Percentiles rank a stretch among this genome's conserved stretches.
phyloP scores from a whole-genome alignment of 192 early-diverging fungal genomes.

The Podochytrium sp. region DNA sequence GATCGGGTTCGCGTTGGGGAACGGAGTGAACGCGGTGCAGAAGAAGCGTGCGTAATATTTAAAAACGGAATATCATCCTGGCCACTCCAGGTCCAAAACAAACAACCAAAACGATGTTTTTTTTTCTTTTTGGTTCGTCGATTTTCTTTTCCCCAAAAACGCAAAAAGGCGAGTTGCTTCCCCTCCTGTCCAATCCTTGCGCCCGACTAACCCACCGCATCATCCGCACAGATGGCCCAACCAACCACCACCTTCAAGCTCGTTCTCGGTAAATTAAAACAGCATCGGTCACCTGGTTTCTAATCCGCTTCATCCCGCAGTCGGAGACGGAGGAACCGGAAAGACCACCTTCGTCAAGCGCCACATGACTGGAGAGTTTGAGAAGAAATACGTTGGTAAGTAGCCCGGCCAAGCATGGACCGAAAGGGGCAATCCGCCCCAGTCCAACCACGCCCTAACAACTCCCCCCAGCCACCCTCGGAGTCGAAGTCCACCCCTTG shows the following conservation, averaged over 20 bases:
- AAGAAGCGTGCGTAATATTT: no score
- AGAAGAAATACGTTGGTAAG: conserved; percentile 99
- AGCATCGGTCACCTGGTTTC: not conserved
- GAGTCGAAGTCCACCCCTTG: conserved; percentile 99
- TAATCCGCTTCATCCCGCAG: conserved; percentile 36
- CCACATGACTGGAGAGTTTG: conserved; percentile 99
- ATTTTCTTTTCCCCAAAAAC: no score
- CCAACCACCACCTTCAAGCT: conserved; percentile 81
- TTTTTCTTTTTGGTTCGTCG: no score
- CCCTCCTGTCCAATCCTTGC: no score
- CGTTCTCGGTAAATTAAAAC: conserved; percentile 73
- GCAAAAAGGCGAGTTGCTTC: not conserved
- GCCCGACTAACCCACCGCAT: not conserved
- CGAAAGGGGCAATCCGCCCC: not conserved
- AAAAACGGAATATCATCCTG: no score
- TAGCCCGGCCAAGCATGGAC: not conserved
- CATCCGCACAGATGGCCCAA: conserved; percentile 1
- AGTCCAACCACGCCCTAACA: not conserved
- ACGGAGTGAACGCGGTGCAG: not conserved
- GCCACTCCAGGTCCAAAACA: no score
- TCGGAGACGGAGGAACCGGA: conserved; percentile 98
- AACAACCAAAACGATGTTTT: not conserved
- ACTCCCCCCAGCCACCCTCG: conserved; percentile 82
- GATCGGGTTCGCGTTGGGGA: not conserved
- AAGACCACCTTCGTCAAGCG: conserved; percentile 99